Evolutionary conservation across 768 basidiomycete genomes (phyloP).

Genomic region (Leucocoprinus sp.): DNA sequence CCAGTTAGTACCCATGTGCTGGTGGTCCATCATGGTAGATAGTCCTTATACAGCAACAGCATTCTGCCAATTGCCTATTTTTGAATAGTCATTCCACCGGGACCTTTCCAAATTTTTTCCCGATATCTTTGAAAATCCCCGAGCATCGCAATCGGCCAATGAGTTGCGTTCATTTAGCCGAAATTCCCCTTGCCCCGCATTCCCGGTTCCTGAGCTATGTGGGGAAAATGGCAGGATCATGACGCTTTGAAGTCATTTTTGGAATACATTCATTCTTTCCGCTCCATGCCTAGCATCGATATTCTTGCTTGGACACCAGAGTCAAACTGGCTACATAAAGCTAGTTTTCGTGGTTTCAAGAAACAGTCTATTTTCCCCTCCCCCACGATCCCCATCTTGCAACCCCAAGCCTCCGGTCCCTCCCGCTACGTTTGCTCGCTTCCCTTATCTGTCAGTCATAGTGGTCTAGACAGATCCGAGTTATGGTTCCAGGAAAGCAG

Average conservation of each 20-base stretch:
- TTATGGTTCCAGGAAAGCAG: slow-evolving; percentile 19
- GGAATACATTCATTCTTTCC: background rate
- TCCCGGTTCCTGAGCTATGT: background rate
- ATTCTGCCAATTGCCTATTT: too few species aligned
- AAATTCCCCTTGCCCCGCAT: too few species aligned
- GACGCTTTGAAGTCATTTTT: background rate
- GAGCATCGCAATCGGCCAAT: too few species aligned
- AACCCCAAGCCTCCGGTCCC: background rate
- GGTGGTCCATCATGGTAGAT: too few species aligned
- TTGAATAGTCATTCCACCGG: too few species aligned
- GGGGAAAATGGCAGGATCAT: background rate
- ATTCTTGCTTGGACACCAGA: slow-evolving; percentile 9
- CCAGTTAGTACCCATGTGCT: too few species aligned
- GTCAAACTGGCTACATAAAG: slow-evolving; percentile 5
- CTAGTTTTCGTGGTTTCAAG: background rate
- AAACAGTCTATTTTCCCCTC: background rate
- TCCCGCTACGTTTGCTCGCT: background rate
- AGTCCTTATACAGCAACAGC: too few species aligned
- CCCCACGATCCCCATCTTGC: background rate
- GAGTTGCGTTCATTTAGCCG: too few species aligned
- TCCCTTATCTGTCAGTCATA: background rate
- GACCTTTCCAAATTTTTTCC: too few species aligned
- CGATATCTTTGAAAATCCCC: too few species aligned
- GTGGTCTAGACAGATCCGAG: background rate
- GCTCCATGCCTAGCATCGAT: background rate